Evolutionary conservation across 129 eudicot genomes (phyloP).

Genomic region (Escallonia rubra): DNA sequence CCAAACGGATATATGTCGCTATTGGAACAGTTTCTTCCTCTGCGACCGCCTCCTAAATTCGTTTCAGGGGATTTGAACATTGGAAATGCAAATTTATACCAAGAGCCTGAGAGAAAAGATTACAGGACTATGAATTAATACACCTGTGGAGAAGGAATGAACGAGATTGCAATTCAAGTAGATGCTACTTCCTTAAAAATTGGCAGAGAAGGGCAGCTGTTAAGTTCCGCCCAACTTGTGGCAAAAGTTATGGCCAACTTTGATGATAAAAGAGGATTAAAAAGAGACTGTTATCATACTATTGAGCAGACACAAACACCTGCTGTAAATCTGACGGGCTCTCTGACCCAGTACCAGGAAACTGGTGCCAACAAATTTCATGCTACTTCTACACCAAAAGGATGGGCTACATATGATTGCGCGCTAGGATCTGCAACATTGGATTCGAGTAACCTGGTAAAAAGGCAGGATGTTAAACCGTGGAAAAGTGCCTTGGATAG

Average conservation of each 20-base stretch:
- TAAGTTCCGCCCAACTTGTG: constrained; percentile 5
- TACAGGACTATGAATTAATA: not conserved
- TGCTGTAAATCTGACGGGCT: constrained; percentile 15
- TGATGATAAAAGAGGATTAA: constrained; percentile 40
- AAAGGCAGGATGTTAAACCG: constrained; percentile 23
- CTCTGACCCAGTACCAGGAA: constrained; percentile 31
- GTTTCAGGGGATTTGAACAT: constrained; percentile 43
- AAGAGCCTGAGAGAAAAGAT: no score
- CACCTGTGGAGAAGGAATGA: constrained; percentile 14
- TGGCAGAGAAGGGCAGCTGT: constrained; percentile 13
- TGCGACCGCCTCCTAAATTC: constrained; percentile 15
- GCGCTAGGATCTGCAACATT: constrained; percentile 13
- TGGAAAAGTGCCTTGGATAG: constrained; percentile 10
- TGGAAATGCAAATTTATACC: constrained; percentile 7
- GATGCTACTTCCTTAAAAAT: constrained; percentile 19
- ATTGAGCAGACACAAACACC: constrained; percentile 25
- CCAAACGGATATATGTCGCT: constrained; percentile 3
- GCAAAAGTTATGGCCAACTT: constrained; percentile 13
- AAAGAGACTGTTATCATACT: constrained; percentile 31
- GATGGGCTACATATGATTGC: constrained; percentile 6
- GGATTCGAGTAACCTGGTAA: constrained; percentile 16
- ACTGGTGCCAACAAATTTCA: constrained; percentile 9
- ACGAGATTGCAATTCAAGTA: not conserved
- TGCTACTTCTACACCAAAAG: constrained; percentile 4
- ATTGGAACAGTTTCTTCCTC: constrained; percentile 2